These are phyloP conservation scores for Penicillium corylophilum DNA, from an alignment of 2,329 filamentous ascomycete species.

Conservation along the genomic window DNA sequence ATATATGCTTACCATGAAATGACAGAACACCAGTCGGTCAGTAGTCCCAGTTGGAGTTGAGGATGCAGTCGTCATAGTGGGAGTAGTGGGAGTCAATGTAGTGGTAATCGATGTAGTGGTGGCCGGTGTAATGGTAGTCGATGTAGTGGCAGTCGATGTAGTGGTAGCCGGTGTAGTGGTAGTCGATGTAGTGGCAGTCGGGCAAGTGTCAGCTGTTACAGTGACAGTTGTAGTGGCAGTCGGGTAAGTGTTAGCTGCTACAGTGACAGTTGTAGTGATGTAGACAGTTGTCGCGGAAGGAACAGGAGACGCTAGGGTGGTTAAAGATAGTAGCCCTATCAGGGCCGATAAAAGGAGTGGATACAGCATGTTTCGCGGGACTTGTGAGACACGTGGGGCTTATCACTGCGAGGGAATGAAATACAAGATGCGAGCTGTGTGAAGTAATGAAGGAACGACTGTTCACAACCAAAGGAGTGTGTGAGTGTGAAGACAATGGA, in stretches of 20 bases:
- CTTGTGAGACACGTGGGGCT: not conserved
- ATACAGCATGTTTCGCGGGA: not conserved
- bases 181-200: no score
- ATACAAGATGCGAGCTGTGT: not conserved
- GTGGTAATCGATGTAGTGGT: not conserved
- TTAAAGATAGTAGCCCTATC: slow-evolving; percentile 10
- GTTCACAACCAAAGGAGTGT: not conserved
- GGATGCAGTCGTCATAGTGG: not conserved
- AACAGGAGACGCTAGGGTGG: not conserved
- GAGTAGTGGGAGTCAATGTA: slow-evolving; percentile 15
- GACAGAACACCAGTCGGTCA: slow-evolving; percentile 42
- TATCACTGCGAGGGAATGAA: not conserved
- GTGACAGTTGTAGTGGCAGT: no score
- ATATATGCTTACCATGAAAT: slow-evolving; percentile 43
- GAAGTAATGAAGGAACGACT: not conserved
- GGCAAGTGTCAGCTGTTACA: no score
- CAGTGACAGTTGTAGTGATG: no score
- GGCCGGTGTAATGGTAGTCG: not conserved
- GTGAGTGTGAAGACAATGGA: not conserved
- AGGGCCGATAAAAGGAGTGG: slow-evolving; percentile 1
- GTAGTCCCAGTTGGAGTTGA: slow-evolving; percentile 1
- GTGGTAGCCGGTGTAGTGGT: no score
- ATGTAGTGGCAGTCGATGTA: no score
- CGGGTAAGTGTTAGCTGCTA: no score
- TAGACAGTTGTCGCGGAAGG: not conserved